Conservation (phyloP, 2,329 filamentous ascomycete genomes). For the Hypoxylon sp. region DNA sequence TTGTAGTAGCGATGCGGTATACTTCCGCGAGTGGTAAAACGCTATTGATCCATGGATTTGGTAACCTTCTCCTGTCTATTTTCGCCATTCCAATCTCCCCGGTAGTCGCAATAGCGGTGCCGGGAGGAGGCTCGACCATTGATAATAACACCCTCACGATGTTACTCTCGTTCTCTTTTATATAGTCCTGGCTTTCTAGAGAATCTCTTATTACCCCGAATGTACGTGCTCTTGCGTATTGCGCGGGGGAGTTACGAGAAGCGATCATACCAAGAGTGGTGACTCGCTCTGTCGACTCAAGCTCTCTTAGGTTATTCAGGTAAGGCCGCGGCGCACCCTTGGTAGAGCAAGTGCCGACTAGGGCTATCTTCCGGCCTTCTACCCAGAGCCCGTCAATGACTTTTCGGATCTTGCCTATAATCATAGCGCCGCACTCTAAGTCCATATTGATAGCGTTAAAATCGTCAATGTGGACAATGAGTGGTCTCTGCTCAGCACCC, state of each 20-base stretch:
- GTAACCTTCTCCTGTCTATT: conserved; percentile 23
- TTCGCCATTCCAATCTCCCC: conserved; percentile 39
- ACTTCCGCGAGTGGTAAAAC: conserved; percentile 50
- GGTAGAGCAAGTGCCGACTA: conserved; percentile 83
- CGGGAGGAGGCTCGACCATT: conserved; percentile 42
- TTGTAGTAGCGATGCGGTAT: conserved; percentile 51
- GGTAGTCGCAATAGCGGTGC: conserved; percentile 5
- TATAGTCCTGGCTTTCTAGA: conserved; percentile 42
- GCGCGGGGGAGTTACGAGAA: not conserved
- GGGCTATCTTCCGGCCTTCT: conserved; percentile 78
- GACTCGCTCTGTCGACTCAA: conserved; percentile 58
- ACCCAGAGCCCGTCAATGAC: conserved; percentile 80
- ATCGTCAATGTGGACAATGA: conserved; percentile 86
- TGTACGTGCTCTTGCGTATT: not conserved
- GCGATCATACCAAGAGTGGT: conserved; percentile 45
- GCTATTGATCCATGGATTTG: conserved; percentile 33
- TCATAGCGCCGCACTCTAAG: conserved; percentile 72
- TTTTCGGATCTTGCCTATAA: conserved; percentile 79
- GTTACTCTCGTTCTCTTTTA: conserved; percentile 53
- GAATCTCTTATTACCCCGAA: conserved; percentile 1
- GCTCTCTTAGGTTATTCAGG: conserved; percentile 57
- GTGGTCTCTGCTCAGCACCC: conserved; percentile 58
- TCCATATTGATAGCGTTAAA: conserved; percentile 83
- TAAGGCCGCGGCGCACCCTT: conserved; percentile 65
- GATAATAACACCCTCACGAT: conserved; percentile 48